Conservation (phyloP, 345 rosid genomes). For the Eucalyptus camaldulensis region DNA sequence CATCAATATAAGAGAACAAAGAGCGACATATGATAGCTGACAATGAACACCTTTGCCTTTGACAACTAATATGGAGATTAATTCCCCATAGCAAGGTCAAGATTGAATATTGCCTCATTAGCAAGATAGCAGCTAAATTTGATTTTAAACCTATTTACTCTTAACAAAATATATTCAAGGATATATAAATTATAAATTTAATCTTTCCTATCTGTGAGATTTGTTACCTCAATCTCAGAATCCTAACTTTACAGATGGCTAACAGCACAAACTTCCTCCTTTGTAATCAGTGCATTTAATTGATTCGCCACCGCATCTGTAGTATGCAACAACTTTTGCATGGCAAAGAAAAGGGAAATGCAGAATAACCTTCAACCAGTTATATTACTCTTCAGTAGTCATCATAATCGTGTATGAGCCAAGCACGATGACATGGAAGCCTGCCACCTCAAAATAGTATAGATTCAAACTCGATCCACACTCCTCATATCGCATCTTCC, state of each 20-base stretch:
- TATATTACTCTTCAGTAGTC: conserved; percentile 32
- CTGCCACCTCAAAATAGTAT: too few relatives aligned
- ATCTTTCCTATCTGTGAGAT: neutral
- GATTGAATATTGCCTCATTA: neutral
- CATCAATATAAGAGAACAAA: neutral
- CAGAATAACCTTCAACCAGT: conserved; percentile 64
- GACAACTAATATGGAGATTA: neutral
- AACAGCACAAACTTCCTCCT: neutral
- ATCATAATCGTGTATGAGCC: too few relatives aligned
- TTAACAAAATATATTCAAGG: neutral
- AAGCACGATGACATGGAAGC: too few relatives aligned
- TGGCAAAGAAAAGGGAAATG: neutral
- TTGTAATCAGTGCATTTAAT: neutral
- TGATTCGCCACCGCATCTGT: neutral
- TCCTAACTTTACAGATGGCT: neutral
- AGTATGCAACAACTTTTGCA: neutral
- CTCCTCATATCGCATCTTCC: too few relatives aligned
- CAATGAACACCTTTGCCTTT: neutral
- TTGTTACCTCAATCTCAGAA: neutral
- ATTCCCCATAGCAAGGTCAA: neutral
- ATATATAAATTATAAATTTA: neutral
- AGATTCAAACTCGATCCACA: too few relatives aligned
- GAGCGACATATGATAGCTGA: neutral
- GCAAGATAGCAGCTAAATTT: neutral
- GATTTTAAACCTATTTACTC: neutral